Percentiles rank a stretch among this genome's conserved stretches.
phyloP scores from a whole-genome alignment of 75 land plant genomes.

The Larix kaempferi region DNA sequence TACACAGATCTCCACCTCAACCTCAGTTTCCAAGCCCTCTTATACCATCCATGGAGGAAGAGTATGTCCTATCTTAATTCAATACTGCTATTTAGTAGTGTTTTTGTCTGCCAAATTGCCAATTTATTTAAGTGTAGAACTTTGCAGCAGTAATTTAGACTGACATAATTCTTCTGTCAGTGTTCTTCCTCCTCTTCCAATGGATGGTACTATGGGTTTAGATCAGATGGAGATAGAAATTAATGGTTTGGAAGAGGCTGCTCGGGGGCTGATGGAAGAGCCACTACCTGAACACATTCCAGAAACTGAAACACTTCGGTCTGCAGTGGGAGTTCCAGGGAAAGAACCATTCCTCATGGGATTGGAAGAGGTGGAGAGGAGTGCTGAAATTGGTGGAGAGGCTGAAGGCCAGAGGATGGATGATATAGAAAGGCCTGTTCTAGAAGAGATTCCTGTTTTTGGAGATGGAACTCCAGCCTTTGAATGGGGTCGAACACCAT shows the following conservation, averaged over 20 bases:
- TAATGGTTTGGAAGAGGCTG: conserved; percentile 11
- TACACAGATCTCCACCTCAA: not conserved
- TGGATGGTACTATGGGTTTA: conserved; percentile 30
- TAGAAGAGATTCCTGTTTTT: conserved; percentile 17
- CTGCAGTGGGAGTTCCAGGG: conserved; percentile 10
- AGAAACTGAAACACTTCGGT: conserved; percentile 8
- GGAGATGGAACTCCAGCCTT: conserved; percentile 5
- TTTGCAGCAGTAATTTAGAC: not conserved
- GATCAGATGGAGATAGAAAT: conserved; percentile 16
- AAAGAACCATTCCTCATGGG: conserved; percentile 1
- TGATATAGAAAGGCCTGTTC: not conserved
- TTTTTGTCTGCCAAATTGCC: not conserved
- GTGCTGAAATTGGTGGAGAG: conserved; percentile 2
- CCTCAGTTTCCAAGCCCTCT: conserved; percentile 1
- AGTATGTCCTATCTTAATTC: conserved; percentile 22
- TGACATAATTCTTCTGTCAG: conserved; percentile 23
- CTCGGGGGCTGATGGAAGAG: not conserved
- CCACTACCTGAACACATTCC: not conserved
- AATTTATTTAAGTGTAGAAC: not conserved
- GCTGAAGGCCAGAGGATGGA: not conserved
- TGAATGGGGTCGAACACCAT: conserved; percentile 6
- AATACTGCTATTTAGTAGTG: not conserved
- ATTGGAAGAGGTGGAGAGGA: conserved; percentile 9
- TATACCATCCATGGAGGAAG: conserved; percentile 27
- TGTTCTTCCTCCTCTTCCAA: conserved; percentile 33